phyloP scores from a whole-genome alignment of 2,329 filamentous ascomycete species.

The Ceratocystis lukuohia region DNA sequence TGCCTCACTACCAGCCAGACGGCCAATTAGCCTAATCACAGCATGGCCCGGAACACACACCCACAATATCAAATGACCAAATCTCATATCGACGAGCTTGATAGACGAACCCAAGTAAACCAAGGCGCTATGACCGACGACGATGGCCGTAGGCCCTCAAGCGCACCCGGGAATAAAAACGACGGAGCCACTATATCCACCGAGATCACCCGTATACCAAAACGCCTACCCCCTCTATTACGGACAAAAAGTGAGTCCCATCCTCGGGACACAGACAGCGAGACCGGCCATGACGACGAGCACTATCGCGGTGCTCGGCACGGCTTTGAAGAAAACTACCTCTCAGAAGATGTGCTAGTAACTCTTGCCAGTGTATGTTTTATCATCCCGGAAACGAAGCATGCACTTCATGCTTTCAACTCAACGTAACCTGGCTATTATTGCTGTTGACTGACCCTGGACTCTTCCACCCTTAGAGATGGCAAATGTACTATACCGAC shows the following conservation, averaged over 20 bases:
- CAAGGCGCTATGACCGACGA: slow-evolving; percentile 9
- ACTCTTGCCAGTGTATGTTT: slow-evolving; percentile 62
- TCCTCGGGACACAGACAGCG: slow-evolving; percentile 30
- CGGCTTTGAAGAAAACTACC: slow-evolving; percentile 85
- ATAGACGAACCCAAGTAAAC: background rate
- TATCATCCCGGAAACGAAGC: slow-evolving; percentile 5
- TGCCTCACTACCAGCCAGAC: too few species aligned
- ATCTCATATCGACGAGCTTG: background rate
- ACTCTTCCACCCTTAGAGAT: slow-evolving; percentile 47
- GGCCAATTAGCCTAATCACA: background rate
- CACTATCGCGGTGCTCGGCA: slow-evolving; percentile 54
- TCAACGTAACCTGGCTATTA: background rate
- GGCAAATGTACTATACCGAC: slow-evolving; percentile 99
- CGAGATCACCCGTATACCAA: slow-evolving; percentile 28
- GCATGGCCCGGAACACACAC: background rate
- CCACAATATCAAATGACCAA: background rate
- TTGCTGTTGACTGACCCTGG: slow-evolving; percentile 4
- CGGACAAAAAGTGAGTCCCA: slow-evolving; percentile 46
- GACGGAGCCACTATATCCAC: slow-evolving; percentile 23
- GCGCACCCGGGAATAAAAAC: slow-evolving; percentile 34
- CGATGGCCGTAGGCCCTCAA: slow-evolving; percentile 32
- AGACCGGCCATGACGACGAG: slow-evolving; percentile 34
- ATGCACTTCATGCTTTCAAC: slow-evolving; percentile 5
- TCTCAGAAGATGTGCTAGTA: slow-evolving; percentile 77
- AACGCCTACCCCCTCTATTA: slow-evolving; percentile 36